A percentile compares a stretch with the other conserved stretches of the same genome.
These are phyloP conservation scores for Circinella umbellata DNA, from an alignment of 371 early-diverging fungal genomes.

Conservation along the genomic window DNA sequence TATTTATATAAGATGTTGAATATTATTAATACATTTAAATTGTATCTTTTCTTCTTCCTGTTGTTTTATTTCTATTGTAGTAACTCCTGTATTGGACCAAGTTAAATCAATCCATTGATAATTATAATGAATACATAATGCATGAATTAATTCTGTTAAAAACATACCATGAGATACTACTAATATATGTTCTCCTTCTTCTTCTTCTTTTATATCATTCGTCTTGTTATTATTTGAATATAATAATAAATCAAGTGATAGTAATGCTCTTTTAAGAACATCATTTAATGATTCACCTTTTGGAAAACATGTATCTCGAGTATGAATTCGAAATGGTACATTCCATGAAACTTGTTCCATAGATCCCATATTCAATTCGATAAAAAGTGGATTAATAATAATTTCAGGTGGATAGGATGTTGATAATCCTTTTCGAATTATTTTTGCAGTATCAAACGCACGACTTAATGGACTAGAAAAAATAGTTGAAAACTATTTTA, in stretches of 20 bases:
- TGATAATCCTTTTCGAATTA: background rate
- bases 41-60: too few species aligned
- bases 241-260: background rate
- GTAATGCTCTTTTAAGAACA: background rate
- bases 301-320: slow-evolving; percentile 2
- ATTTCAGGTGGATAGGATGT: background rate
- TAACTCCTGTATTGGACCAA: slow-evolving; percentile 12
- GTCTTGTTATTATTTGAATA: too few species aligned
- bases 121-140: background rate
- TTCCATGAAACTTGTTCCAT: slow-evolving; percentile 1
- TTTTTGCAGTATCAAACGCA: slow-evolving; percentile 5
- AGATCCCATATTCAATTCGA: slow-evolving; percentile 5
- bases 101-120: background rate
- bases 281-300: slow-evolving; percentile 8
- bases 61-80: background rate
- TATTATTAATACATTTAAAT: background rate
- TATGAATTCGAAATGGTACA: background rate
- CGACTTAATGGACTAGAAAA: slow-evolving; percentile 5
- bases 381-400: background rate
- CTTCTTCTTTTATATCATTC: background rate
- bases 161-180: slow-evolving; percentile 1
- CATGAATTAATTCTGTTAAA: slow-evolving; percentile 4
- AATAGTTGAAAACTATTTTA: slow-evolving; percentile 3
- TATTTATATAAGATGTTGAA: background rate
- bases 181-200: background rate